These are phyloP conservation scores for Corinectria fuckeliana DNA, from an alignment of 2,329 filamentous ascomycete species.

Conservation along the genomic window DNA sequence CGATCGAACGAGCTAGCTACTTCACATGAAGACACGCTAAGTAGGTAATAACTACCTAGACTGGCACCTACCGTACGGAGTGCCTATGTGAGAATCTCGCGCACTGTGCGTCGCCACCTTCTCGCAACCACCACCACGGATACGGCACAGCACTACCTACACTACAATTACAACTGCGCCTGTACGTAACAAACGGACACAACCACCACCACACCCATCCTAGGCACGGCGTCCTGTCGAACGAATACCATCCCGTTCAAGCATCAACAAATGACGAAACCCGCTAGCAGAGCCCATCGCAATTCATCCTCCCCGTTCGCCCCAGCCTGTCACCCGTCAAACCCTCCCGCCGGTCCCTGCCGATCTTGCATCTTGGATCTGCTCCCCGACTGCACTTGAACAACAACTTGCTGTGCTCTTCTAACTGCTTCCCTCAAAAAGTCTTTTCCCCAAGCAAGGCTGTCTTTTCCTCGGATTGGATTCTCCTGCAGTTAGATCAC, in stretches of 20 bases:
- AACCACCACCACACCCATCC: conserved; percentile 15
- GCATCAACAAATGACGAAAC: not conserved
- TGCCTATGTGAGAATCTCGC: conserved; percentile 8
- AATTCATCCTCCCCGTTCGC: conserved; percentile 15
- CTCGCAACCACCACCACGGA: conserved; percentile 20
- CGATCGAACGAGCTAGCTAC: not conserved
- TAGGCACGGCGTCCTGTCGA: not conserved
- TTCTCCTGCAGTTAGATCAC: conserved; percentile 1
- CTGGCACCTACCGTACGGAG: too few relatives aligned
- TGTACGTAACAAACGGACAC: too few relatives aligned
- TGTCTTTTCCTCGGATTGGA: not conserved
- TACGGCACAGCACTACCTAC: not conserved
- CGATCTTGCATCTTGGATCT: conserved; percentile 17
- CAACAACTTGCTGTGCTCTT: not conserved
- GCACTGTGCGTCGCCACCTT: conserved; percentile 41
- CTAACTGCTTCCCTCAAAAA: not conserved
- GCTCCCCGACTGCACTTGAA: not conserved
- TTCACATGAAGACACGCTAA: not conserved
- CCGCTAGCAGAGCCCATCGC: not conserved
- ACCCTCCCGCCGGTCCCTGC: conserved; percentile 7
- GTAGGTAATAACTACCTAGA: not conserved
- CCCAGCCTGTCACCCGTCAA: conserved; percentile 9
- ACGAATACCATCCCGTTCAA: conserved; percentile 3
- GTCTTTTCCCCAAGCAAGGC: not conserved
- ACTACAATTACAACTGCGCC: not conserved